Percentiles rank a stretch among this genome's conserved stretches.
Conservation (phyloP, 1,284 basidiomycete species). For the Wolfiporia cocos region DNA sequence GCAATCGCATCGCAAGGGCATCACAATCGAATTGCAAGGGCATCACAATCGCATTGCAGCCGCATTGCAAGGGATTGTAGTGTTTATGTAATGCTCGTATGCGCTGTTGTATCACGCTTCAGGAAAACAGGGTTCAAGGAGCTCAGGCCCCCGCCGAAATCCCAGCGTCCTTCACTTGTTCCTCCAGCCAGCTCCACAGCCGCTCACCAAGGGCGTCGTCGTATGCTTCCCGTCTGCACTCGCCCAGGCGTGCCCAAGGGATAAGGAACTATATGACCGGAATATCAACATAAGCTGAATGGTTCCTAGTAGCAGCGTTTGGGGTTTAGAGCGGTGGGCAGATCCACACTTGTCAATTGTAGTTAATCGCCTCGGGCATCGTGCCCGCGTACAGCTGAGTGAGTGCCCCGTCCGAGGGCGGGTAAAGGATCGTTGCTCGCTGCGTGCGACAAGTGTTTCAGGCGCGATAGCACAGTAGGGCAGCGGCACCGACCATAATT, state of each 20-base stretch:
- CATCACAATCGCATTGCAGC: no score
- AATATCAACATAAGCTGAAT: no score
- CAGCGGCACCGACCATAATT: constrained; percentile 14
- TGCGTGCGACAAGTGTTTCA: not conserved
- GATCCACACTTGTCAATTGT: constrained; percentile 19
- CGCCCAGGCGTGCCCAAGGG: constrained; percentile 33
- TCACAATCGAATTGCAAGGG: no score
- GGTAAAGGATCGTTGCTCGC: constrained; percentile 8
- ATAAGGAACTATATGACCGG: constrained; percentile 21
- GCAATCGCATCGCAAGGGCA: no score
- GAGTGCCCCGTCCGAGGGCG: constrained; percentile 17
- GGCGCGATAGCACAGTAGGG: not conserved
- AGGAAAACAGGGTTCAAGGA: no score
- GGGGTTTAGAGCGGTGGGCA: not conserved
- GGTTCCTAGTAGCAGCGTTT: constrained; percentile 7
- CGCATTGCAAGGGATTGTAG: no score
- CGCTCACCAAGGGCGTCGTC: constrained; percentile 26
- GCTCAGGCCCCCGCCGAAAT: no score
- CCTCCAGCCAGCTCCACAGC: constrained; percentile 36
- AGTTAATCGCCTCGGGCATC: constrained; percentile 16
- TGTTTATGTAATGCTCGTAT: no score
- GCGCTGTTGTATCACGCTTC: no score
- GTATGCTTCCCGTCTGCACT: constrained; percentile 15
- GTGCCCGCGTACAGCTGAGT: constrained; percentile 22
- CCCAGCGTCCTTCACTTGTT: constrained; percentile 28